Percentiles rank a stretch among this genome's conserved stretches.
Conservation (phyloP, 2,329 filamentous ascomycete species). For the Aciculosporium take region DNA sequence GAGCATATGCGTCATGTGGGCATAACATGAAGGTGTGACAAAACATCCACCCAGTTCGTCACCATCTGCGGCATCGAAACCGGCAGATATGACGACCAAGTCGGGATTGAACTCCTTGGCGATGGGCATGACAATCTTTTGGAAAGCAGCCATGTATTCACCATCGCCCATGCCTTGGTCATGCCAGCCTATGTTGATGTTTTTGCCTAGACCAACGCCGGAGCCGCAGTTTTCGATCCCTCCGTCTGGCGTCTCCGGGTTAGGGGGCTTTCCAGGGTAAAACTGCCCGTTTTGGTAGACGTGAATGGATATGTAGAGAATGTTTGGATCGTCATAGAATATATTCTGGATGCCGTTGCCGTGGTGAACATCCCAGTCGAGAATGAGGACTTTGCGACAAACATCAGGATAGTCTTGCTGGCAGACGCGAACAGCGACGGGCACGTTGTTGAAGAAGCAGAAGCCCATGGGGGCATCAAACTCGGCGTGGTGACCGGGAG, state of each 20-base stretch:
- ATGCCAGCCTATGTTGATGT: constrained; percentile 54
- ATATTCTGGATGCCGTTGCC: constrained; percentile 94
- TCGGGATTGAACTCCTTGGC: constrained; percentile 88
- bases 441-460: constrained; percentile 96
- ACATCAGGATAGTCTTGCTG: constrained; percentile 64
- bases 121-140: constrained; percentile 92
- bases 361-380: constrained; percentile 78
- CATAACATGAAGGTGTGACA: constrained; percentile 81
- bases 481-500: constrained; percentile 91
- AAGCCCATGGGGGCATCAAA: constrained; percentile 78
- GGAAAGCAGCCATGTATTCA: constrained; percentile 93
- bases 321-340: constrained; percentile 87
- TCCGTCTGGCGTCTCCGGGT: constrained; percentile 43
- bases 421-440: constrained; percentile 78
- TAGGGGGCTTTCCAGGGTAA: constrained; percentile 58
- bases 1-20: constrained; percentile 98
- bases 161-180: constrained; percentile 80
- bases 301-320: constrained; percentile 90
- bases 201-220: constrained; percentile 41
- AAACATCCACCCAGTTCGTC: constrained; percentile 88
- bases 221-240: constrained; percentile 45
- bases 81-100: constrained; percentile 85
- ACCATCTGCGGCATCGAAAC: constrained; percentile 88
- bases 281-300: constrained; percentile 74
- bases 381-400: constrained; percentile 79